Base-by-base conservation (phyloP, 139 green algal genomes). In the Limnomonas spitsbergensis region DNA sequence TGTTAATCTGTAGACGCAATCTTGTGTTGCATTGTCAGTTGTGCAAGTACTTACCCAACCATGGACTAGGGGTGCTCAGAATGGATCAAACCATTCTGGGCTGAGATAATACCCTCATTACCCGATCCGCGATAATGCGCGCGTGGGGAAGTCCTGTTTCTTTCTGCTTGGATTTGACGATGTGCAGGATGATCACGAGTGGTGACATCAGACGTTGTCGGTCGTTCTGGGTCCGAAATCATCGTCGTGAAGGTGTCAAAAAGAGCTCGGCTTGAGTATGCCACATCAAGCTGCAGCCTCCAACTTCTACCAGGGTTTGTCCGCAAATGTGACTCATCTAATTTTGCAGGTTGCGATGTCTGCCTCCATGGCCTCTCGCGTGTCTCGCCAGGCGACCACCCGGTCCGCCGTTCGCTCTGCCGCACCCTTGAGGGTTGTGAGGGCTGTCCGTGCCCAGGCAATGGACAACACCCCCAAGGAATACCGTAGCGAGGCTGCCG, bases 401-500 rank as follows among this genome's bases (percentile, higher is more conserved):
- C 7, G 14, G 9, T 4, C n/a, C 56, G 29, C n/a, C 24, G 56
- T 24, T 4, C 56, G 56, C 27, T 24, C 56, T 24, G 56, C 56
- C 27, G 56, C 24, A 4, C 56, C 56, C 7, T 14, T 36, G 56
- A 24, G 56, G 4, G 29, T 70, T 70, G 27, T 32, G 4, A 34
- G 29, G 56, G 7, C 7, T 32, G 56, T 70, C 7, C 56, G 56
- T 32, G 56, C 56, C 27, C 56, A 70, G 56, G 56, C 56, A 4
- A 70, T 70, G 56, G 56, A 70, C 56, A 70, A 70, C 56, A 70
- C 56, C n/a, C 56, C 56, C 27, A 70, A 70, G 29, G 14, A 70
- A 20, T 70, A 37, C 56, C 56, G 56, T 32, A 37, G 14, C 29
- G 56, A 70, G 29, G 27, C 56, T 32, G 56, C n/a, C 3, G 70